phyloP scores from a whole-genome alignment of 2,329 filamentous ascomycete genomes.

The Rasamsonia emersonii region DNA sequence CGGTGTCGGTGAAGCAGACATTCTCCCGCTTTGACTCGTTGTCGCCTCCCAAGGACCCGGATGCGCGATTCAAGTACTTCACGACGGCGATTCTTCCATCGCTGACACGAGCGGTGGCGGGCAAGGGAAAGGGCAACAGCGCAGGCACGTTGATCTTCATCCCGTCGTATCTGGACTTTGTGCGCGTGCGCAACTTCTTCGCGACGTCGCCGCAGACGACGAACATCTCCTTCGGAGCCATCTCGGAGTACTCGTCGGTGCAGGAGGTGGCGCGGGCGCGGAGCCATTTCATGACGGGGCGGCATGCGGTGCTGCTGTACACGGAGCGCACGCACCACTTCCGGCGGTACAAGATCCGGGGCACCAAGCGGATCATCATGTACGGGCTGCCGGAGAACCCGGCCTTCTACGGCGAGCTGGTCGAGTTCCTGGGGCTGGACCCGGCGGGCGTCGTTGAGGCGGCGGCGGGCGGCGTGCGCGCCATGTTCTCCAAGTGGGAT shows the following conservation, averaged over 20 bases:
- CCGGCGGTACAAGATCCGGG: slow-evolving; percentile 72
- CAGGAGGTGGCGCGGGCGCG: slow-evolving; percentile 74
- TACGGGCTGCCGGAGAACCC: slow-evolving; percentile 88
- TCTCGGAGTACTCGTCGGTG: slow-evolving; percentile 79
- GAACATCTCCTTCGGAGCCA: slow-evolving; percentile 64
- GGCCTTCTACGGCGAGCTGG: slow-evolving; percentile 36
- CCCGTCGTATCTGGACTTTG: slow-evolving; percentile 89
- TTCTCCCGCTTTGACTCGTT: slow-evolving; percentile 76
- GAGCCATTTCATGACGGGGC: slow-evolving; percentile 75
- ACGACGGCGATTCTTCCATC: slow-evolving; percentile 69
- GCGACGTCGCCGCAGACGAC: slow-evolving; percentile 54
- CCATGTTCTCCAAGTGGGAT: slow-evolving; percentile 82
- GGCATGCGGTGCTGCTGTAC: slow-evolving; percentile 78
- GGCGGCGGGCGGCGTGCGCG: slow-evolving; percentile 48
- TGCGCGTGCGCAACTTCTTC: slow-evolving; percentile 87
- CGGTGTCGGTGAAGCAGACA: slow-evolving; percentile 67
- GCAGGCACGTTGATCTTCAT: slow-evolving; percentile 78
- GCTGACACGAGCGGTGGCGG: slow-evolving; percentile 52
- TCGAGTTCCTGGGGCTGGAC: slow-evolving; percentile 32
- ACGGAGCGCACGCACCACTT: slow-evolving; percentile 97
- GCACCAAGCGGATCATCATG: slow-evolving; percentile 76
- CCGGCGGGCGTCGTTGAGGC: slow-evolving; percentile 44
- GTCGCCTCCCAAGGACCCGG: slow-evolving; percentile 66
- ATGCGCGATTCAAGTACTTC: slow-evolving; percentile 87
- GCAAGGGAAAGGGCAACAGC: slow-evolving; percentile 42